Evolutionary conservation across 352 stramenopile species (phyloP), one percentile per base, ranked within the genome.

Genomic region (Elongisporangium undulatum): DNA sequence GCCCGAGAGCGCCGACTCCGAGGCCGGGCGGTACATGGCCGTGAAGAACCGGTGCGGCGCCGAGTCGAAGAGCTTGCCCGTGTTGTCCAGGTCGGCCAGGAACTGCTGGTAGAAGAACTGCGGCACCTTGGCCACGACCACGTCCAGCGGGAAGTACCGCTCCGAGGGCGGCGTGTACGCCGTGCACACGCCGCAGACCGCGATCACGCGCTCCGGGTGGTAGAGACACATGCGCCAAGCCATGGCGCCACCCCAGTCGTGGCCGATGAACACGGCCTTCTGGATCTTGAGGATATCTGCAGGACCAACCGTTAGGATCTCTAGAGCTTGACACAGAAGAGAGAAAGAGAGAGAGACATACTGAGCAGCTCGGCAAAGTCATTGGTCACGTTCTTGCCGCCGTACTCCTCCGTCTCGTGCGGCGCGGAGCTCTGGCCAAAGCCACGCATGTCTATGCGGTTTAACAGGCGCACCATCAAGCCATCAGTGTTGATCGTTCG

Each of bases 371-470:
- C 72, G 15, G 64, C 74, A 21, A 88, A 68, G 59, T 90, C 80
- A 38, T 64, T 64, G 3, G 68, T 82, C 26, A 82, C 66, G 61
- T 88, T 85, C 68, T 88, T 85, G 58, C 57, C 67, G 19, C 76
- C 76, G 51, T 90, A 90, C n/a, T 49, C 56, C 24, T 77, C 67
- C 8, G 72, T 56, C n/a, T 85, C 71, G 39, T 62, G 58, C 13
- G 78, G 78, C 50, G 68, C 71, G 5, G 78, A 88, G 59, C 70
- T 84, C 53, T 84, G 67, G 10, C 77, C 80, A 54, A 88, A 90
- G 48, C 80, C 80, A 1, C 80, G 75, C 63, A 86, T 61, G 53
- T 90, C 80, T 80, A 48, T 22, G 12, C 19, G 2, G 22, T 55
- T 34, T 49, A 51, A 22, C 45, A 51, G 10, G 9, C 45, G 21